Base-by-base conservation (phyloP, 331 rosid genomes). In the Malus hybrid region DNA sequence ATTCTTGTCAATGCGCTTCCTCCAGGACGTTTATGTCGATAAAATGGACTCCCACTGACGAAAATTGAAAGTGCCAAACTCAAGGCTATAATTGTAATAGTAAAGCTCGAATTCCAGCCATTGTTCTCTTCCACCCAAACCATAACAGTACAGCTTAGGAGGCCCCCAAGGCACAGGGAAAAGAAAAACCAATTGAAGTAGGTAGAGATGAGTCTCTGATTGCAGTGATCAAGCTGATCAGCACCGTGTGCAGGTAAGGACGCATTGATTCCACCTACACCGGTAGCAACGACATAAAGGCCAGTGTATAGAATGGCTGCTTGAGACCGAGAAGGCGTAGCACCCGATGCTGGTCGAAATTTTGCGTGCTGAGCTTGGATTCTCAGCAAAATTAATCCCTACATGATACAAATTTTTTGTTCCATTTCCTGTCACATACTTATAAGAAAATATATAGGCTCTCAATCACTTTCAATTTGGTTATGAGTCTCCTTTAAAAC, bases 161-260 rank as follows among this genome's bases (percentile, higher is more conserved):
- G 73, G 9, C 74, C 72, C 7, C 84, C 85, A 0, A 48, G 18
- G 42, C 80, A 71, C 1, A 83, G 12, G 34, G 81, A 67, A 78
- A 75, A 80, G 76, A 83, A 83, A 66, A 71, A 80, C 86, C 85
- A 86, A 15, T 68, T 83, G 83, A 86, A 86, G 85, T 75, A 83
- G 61, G 80, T 67, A 29, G 89, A 77, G 39, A 86, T 72, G 10
- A 72, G 82, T 11, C 60, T 66, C 70, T 72, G 79, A 12, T 86
- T 80, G 20, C 39, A 50, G 60, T 52, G 70, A 39, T 80, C 89
- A 6, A 83, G 76, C 58, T 83, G 87, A 75, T 83, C 85, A 18
- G 85, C 89, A n/a, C 89, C 89, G 34, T 86, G 85, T 64, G 87
- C 68, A 29, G 80, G 78, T 42, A 86, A 78, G 62, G 79, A 36